Conservation (phyloP, 2,329 filamentous ascomycete species). For the Ophiostoma piceae region DNA sequence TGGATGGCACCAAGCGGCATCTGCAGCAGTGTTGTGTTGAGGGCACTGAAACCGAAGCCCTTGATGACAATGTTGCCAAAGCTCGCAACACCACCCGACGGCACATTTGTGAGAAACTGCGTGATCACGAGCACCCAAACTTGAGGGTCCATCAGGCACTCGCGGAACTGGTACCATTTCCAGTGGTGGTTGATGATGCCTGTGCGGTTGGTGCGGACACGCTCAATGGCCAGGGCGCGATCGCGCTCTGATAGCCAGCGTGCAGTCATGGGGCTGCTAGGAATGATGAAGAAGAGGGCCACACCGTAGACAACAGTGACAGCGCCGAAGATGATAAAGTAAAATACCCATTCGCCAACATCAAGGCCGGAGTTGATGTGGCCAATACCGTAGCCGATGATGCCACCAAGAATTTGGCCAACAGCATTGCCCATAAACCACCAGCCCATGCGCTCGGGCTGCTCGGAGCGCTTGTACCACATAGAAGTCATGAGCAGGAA, state of each 20-base stretch:
- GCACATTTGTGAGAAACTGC: background rate
- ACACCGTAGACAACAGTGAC: conserved; percentile 46
- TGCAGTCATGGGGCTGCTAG: conserved; percentile 40
- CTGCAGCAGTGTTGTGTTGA: conserved; percentile 60
- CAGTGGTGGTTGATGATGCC: conserved; percentile 64
- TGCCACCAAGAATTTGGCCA: background rate
- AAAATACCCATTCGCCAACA: conserved; percentile 54
- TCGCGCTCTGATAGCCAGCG: conserved; percentile 53
- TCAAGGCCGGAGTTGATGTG: background rate
- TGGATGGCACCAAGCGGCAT: conserved; percentile 62
- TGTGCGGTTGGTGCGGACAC: conserved; percentile 60
- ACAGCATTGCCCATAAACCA: background rate
- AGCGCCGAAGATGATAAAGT: conserved; percentile 51
- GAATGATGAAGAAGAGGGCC: conserved; percentile 47
- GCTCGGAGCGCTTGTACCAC: conserved; percentile 59
- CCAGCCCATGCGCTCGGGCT: conserved; percentile 32
- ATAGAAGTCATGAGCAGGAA: conserved; percentile 61
- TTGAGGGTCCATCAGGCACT: conserved; percentile 38
- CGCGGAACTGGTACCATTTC: conserved; percentile 55
- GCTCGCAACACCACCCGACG: conserved; percentile 31
- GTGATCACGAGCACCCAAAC: conserved; percentile 37
- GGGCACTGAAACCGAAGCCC: conserved; percentile 58
- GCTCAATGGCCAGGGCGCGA: conserved; percentile 45
- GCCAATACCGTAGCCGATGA: background rate
- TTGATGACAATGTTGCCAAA: conserved; percentile 42